These are phyloP conservation scores for Aotearoamyces nothofagi DNA, from an alignment of 2,329 filamentous ascomycete species.

Conservation along the genomic window DNA sequence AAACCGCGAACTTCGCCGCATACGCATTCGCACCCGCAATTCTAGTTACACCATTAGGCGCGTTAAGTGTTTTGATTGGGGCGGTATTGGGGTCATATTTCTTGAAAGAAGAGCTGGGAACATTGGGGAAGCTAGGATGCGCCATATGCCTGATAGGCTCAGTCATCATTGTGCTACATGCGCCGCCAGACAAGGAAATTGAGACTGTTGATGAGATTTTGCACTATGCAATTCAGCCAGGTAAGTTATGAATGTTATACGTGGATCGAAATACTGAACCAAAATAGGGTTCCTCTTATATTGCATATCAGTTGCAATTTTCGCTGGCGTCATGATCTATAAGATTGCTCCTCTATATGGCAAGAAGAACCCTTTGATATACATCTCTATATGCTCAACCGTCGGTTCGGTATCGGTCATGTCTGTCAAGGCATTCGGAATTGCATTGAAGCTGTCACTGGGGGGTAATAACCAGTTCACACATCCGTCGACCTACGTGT, in stretches of 20 bases:
- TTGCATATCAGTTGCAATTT: conserved; percentile 62
- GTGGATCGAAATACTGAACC: conserved; percentile 4
- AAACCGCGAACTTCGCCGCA: conserved; percentile 93
- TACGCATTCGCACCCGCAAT: conserved; percentile 99
- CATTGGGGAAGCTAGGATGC: conserved; percentile 82
- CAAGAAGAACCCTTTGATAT: conserved; percentile 91
- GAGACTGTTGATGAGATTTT: conserved; percentile 85
- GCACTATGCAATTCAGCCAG: conserved; percentile 77
- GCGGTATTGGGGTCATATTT: conserved; percentile 93
- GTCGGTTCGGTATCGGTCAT: conserved; percentile 97
- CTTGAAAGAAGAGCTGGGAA: conserved; percentile 77
- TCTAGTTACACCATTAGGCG: conserved; percentile 86
- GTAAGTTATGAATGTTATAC: conserved; percentile 31
- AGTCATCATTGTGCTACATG: conserved; percentile 94
- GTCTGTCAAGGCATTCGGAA: conserved; percentile 97
- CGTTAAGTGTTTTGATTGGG: conserved; percentile 86
- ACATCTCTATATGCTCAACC: conserved; percentile 93
- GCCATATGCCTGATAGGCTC: conserved; percentile 93
- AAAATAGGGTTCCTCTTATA: conserved; percentile 74
- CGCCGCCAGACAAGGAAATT: conserved; percentile 85
- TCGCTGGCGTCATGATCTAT: conserved; percentile 93
- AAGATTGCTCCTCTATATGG: conserved; percentile 77
- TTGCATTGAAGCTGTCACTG: conserved; percentile 90
- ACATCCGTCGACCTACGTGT: conserved; percentile 92
- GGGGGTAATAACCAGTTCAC: conserved; percentile 89